These are phyloP conservation scores for Agrostemma githago DNA, from an alignment of 148 eudicot species.

Conservation along the genomic window DNA sequence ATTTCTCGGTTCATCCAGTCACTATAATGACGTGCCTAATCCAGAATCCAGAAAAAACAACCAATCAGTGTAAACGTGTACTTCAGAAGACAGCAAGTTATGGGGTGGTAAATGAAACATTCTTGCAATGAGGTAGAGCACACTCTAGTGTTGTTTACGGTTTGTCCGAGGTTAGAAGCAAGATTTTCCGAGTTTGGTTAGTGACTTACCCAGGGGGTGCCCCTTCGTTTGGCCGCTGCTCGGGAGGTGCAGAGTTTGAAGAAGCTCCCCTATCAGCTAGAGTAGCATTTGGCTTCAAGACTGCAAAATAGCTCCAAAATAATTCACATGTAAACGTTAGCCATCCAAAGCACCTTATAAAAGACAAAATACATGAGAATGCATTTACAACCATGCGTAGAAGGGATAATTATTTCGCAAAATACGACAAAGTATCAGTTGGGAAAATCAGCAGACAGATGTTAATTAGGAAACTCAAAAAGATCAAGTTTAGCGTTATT, in stretches of 20 bases:
- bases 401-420: not conserved
- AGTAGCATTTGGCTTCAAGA: constrained; percentile 44
- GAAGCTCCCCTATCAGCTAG: constrained; percentile 41
- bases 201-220: constrained; percentile 31
- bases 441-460: not conserved
- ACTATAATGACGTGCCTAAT: too few relatives aligned
- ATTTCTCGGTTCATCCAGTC: too few relatives aligned
- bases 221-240: constrained; percentile 37
- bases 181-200: not conserved
- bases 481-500: not conserved
- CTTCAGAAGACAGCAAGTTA: too few relatives aligned
- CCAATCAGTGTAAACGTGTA: too few relatives aligned
- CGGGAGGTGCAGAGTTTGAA: constrained; percentile 26
- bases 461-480: not conserved
- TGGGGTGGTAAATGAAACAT: too few relatives aligned
- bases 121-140: too few relatives aligned
- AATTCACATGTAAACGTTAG: not conserved
- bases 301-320: constrained; percentile 19
- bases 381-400: not conserved
- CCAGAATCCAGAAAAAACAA: too few relatives aligned
- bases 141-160: not conserved
- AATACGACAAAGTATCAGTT: not conserved
- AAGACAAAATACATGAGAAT: not conserved
- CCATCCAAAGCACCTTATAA: not conserved
- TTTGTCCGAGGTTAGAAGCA: not conserved